Evolutionary conservation across 306 rosid species (phyloP).

Genomic region (Begonia masoniana): DNA sequence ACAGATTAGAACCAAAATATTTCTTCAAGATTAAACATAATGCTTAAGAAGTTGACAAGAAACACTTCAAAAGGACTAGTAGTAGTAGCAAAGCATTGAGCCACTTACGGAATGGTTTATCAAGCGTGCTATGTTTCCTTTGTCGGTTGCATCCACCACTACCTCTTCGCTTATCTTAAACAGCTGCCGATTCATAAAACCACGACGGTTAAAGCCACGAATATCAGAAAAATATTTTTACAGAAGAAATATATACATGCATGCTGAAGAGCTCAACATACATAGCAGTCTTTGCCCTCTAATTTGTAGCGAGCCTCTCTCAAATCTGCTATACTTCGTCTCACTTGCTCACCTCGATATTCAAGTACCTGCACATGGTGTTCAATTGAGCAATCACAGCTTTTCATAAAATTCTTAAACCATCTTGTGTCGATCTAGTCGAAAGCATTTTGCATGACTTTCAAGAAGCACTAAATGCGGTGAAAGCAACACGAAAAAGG

Average conservation of each 20-base stretch:
- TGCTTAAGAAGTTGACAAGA: not conserved
- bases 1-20: not conserved
- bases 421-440: not conserved
- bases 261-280: constrained; percentile 23
- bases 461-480: too few relatives aligned
- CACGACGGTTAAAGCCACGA: constrained; percentile 6
- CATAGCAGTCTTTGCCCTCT: constrained; percentile 94
- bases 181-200: constrained; percentile 38
- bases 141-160: constrained; percentile 97
- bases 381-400: too few relatives aligned
- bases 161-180: constrained; percentile 98
- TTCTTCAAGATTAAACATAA: not conserved
- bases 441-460: too few relatives aligned
- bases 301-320: constrained; percentile 77
- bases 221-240: not conserved
- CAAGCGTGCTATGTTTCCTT: constrained; percentile 96
- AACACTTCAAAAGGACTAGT: not conserved
- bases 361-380: constrained; percentile 62
- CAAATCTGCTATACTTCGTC: constrained; percentile 84
- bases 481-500: not conserved
- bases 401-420: constrained; percentile 2
- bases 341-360: constrained; percentile 97
- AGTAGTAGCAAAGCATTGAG: constrained; percentile 6
- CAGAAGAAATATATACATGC: not conserved
- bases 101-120: constrained; percentile 90